These are phyloP conservation scores for Papiliotrema nemorosa DNA, from an alignment of 1,284 basidiomycete genomes.

Conservation along the genomic window DNA sequence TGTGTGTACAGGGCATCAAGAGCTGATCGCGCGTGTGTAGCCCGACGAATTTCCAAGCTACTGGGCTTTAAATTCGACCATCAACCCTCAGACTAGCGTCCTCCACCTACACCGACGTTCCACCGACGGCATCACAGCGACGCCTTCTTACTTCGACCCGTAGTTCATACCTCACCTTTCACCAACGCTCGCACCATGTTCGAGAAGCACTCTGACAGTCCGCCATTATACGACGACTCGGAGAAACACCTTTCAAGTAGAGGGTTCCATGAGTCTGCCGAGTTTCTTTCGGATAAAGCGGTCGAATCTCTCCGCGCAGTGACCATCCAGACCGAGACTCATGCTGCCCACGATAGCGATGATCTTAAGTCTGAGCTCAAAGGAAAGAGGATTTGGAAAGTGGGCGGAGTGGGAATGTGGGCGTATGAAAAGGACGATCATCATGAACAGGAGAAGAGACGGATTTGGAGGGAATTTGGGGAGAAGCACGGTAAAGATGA, in stretches of 20 bases:
- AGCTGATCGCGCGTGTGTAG: no score
- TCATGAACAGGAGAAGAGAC: constrained; percentile 27
- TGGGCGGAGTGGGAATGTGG: constrained; percentile 38
- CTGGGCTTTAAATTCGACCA: no score
- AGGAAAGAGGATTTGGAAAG: constrained; percentile 35
- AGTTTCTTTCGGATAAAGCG: constrained; percentile 17
- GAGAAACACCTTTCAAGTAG: not conserved
- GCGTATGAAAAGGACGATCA: constrained; percentile 25
- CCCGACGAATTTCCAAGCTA: no score
- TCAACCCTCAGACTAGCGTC: no score
- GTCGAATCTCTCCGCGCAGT: constrained; percentile 19
- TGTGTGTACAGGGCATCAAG: no score
- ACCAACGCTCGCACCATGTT: no score
- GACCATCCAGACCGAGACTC: constrained; percentile 21
- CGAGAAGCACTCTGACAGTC: no score
- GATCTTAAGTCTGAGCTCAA: constrained; percentile 35
- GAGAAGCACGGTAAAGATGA: constrained; percentile 47
- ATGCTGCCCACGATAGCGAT: constrained; percentile 20
- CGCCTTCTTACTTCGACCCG: no score
- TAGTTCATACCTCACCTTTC: no score
- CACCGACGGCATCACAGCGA: no score
- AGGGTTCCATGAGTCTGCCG: constrained; percentile 2
- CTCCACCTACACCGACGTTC: no score
- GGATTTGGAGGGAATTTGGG: constrained; percentile 30
- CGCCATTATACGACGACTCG: no score